Evolutionary conservation across 768 basidiomycete genomes (phyloP).

Genomic region (Lepiota subincarnata): DNA sequence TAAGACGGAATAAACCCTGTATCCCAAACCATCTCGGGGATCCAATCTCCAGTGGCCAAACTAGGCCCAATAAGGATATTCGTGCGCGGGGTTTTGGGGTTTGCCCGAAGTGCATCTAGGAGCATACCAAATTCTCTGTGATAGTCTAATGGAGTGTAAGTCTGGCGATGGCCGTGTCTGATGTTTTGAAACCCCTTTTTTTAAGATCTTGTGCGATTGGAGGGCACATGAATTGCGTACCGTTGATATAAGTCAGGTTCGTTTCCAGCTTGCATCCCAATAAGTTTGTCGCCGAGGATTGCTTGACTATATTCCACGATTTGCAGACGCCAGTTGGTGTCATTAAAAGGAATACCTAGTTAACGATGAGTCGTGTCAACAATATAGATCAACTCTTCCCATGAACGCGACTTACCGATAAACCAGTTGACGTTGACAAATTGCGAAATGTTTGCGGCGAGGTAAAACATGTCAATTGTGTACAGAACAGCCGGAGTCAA

Average conservation of each 20-base stretch:
- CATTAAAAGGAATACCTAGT: constrained; percentile 59
- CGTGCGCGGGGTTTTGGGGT: constrained; percentile 30
- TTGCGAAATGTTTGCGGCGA: constrained; percentile 55
- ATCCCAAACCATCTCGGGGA: constrained; percentile 41
- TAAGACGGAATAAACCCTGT: constrained; percentile 47
- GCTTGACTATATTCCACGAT: constrained; percentile 56
- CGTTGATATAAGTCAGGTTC: constrained; percentile 72
- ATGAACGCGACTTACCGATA: constrained; percentile 31
- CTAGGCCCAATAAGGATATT: constrained; percentile 58
- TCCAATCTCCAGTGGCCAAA: constrained; percentile 53
- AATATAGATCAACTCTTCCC: too few relatives aligned
- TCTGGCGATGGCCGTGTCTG: constrained; percentile 18
- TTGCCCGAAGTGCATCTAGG: constrained; percentile 31
- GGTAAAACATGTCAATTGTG: constrained; percentile 62
- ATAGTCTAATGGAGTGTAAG: constrained; percentile 36
- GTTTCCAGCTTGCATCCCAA: constrained; percentile 72
- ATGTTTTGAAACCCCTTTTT: not conserved
- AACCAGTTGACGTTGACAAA: constrained; percentile 66
- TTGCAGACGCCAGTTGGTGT: constrained; percentile 48
- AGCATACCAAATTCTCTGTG: constrained; percentile 43
- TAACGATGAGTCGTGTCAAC: not conserved
- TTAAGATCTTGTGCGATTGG: constrained; percentile 12
- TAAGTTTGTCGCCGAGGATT: constrained; percentile 59
- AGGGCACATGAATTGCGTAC: constrained; percentile 15
- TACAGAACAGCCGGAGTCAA: constrained; percentile 64